Evolutionary conservation across 148 eudicot genomes (phyloP).

Genomic region (Bassia scoparia): DNA sequence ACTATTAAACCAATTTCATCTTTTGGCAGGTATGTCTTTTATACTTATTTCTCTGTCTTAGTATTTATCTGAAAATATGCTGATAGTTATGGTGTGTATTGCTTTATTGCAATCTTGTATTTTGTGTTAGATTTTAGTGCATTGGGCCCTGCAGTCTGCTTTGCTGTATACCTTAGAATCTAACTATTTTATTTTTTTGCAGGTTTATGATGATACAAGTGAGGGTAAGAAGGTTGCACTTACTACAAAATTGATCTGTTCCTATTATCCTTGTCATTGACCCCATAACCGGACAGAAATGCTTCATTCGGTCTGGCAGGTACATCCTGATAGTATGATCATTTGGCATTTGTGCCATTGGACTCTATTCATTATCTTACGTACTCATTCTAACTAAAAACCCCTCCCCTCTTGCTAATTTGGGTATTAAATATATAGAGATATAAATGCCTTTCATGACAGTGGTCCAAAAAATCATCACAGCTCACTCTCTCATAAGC

Average conservation of each 20-base stretch:
- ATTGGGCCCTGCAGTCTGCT: not conserved
- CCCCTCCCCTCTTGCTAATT: not conserved
- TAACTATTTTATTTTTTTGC: not conserved
- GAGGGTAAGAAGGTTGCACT: conserved; percentile 94
- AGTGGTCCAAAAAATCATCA: conserved; percentile 66
- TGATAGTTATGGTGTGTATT: not conserved
- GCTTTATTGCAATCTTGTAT: not conserved
- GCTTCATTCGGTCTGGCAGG: conserved; percentile 95
- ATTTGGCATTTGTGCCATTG: conserved; percentile 61
- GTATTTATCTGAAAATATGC: too few species aligned
- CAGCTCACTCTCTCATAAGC: conserved; percentile 63
- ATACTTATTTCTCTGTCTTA: too few species aligned
- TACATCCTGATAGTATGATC: conserved; percentile 78
- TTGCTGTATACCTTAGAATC: not conserved
- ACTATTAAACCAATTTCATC: conserved; percentile 79
- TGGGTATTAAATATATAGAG: conserved; percentile 20
- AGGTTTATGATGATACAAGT: conserved; percentile 86
- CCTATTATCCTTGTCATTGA: conserved; percentile 84
- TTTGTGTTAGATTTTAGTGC: too few species aligned
- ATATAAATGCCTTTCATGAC: conserved; percentile 75
- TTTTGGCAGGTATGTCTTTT: conserved; percentile 99
- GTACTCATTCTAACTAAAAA: not conserved
- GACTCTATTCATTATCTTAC: not conserved
- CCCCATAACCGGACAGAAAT: conserved; percentile 94
- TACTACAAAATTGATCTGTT: conserved; percentile 72